Evolutionary conservation across 2,329 filamentous ascomycete genomes (phyloP).

Genomic region (Cytospora mali): DNA sequence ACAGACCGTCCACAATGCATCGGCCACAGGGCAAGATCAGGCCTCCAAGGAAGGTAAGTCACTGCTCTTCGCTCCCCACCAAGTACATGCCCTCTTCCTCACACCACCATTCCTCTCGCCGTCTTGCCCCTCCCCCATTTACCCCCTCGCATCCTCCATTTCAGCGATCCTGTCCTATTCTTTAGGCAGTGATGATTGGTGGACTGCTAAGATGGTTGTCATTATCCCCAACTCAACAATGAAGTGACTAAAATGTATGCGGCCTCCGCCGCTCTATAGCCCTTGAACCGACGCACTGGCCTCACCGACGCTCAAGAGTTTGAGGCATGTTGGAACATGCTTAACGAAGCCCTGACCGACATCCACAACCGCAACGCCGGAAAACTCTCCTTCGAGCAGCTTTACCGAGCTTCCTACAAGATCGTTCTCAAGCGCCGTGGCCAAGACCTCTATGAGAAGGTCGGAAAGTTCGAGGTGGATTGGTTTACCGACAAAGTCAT

Average conservation of each 20-base stretch:
- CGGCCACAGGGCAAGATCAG: constrained; percentile 24
- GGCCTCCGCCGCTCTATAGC: constrained; percentile 31
- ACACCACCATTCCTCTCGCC: background rate
- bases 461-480: constrained; percentile 77
- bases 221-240: background rate
- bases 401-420: constrained; percentile 93
- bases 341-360: constrained; percentile 76
- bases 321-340: constrained; percentile 78
- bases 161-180: background rate
- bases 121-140: background rate
- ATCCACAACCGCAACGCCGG: constrained; percentile 94
- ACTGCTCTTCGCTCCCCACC: constrained; percentile 7
- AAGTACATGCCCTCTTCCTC: background rate
- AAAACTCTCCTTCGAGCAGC: constrained; percentile 86
- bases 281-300: constrained; percentile 24
- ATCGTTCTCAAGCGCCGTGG: constrained; percentile 90
- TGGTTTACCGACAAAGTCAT: constrained; percentile 80
- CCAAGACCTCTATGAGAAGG: constrained; percentile 75
- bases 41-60: constrained; percentile 27
- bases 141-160: background rate
- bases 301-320: constrained; percentile 70
- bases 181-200: background rate
- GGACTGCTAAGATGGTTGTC: background rate
- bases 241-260: background rate
- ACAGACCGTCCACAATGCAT: constrained; percentile 20